These are phyloP conservation scores for Candida stauntonica DNA, from an alignment of 805 yeast species.

Conservation along the genomic window DNA sequence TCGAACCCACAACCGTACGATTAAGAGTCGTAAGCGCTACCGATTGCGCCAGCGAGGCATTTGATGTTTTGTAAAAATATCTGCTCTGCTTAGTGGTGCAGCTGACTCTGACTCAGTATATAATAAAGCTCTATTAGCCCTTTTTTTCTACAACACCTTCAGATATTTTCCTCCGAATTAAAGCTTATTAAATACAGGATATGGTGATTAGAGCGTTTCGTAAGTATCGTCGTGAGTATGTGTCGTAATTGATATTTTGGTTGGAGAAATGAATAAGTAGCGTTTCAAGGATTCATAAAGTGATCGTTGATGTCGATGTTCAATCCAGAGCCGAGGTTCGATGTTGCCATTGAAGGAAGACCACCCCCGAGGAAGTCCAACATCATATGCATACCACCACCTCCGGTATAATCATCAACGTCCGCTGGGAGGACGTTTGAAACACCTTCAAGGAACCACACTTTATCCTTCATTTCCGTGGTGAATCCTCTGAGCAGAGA, in stretches of 20 bases:
- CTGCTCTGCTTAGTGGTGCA: too few species aligned
- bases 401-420: conserved; percentile 86
- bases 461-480: conserved; percentile 79
- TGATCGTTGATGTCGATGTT: conserved; percentile 28
- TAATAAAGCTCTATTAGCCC: too few species aligned
- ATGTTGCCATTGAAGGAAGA: conserved; percentile 43
- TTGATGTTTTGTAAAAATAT: not conserved
- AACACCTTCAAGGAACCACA: conserved; percentile 93
- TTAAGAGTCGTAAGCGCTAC: conserved; percentile 34
- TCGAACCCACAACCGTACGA: conserved; percentile 34
- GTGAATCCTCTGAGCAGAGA: conserved; percentile 76
- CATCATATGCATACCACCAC: conserved; percentile 93
- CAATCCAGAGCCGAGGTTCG: conserved; percentile 30
- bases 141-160: too few species aligned
- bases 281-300: conserved; percentile 24
- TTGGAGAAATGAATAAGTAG: too few species aligned
- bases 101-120: too few species aligned
- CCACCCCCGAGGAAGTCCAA: conserved; percentile 78
- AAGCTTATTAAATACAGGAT: too few species aligned
- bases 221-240: too few species aligned
- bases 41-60: conserved; percentile 34
- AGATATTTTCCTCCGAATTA: too few species aligned
- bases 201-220: too few species aligned
- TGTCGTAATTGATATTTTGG: too few species aligned
- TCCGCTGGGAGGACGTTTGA: conserved; percentile 85